Evolutionary conservation across 805 yeast genomes (phyloP), one percentile per base, ranked within the genome.

Genomic region (Scheffersomyces stipitis): DNA sequence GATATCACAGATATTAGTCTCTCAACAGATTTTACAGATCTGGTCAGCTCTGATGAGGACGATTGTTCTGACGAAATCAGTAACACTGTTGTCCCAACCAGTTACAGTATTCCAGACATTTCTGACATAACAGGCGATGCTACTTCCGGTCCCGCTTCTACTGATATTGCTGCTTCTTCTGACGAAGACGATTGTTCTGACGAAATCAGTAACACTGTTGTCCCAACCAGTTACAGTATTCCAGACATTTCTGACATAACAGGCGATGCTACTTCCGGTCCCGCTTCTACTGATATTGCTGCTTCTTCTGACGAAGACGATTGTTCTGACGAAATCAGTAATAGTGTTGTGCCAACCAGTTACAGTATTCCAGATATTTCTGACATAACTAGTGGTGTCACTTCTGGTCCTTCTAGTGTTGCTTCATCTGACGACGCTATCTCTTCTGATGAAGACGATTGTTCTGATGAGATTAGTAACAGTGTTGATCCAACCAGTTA

Each of bases 181-280:
- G 41, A 38, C 23, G 52, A 43, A 20, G 54, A 49, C 27, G 52
- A 48, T 5, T 47, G 37, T 12, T 10, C 26, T 15, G 34, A 29
- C 7, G 15, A 14, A n/a, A 26, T 15, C 15, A 36, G 37, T 28
- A 26, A 29, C 16, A 4, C 33, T 9, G 14, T 26, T 27, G 31
- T 18, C 18, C 28, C 38, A 10, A 18, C 16, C 18, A 16, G 4
- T 14, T 8, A 10, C 30, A 6, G 22, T 10, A 26, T 17, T 14
- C 16, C 36, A 7, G 24, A 20, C 24, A 20, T 20, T 20, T 20
- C 24, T 20, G 9, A 7, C 24, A 7, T 10, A 20, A 20, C 24
- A 20, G 7, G 7, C 9, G 24, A 20, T 10, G 9, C 24, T 7
- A 20, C 15, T 26, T 14, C 29, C n/a, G 29, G 29, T 8, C 13